Conservation (phyloP, 1,284 basidiomycete species). For the Ustanciosporium gigantosporum region DNA sequence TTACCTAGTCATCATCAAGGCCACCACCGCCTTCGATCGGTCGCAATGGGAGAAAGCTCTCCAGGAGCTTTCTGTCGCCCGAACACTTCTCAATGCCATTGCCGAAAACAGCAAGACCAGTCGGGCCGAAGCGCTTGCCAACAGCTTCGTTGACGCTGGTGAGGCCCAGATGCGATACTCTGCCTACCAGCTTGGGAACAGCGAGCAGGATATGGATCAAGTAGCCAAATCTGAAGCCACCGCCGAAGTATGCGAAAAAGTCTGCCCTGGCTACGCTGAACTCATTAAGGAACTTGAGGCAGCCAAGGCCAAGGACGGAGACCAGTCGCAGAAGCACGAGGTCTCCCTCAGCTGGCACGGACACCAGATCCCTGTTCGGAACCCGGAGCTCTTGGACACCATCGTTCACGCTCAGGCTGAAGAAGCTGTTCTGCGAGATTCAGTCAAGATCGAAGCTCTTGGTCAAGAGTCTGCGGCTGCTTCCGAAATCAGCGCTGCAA, state of each 20-base stretch:
- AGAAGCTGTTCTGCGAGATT: conserved; percentile 63
- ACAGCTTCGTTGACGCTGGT: conserved; percentile 80
- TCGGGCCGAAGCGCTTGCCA: conserved; percentile 84
- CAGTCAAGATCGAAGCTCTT: conserved; percentile 51
- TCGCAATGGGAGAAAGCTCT: conserved; percentile 76
- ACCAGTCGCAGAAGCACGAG: conserved; percentile 62
- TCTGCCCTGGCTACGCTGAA: conserved; percentile 71
- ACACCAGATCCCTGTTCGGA: conserved; percentile 79
- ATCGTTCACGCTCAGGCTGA: conserved; percentile 81
- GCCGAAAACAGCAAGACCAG: conserved; percentile 74
- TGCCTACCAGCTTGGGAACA: conserved; percentile 75
- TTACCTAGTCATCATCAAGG: conserved; percentile 70
- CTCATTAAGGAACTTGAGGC: conserved; percentile 66
- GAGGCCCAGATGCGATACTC: conserved; percentile 89
- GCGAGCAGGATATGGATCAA: conserved; percentile 78
- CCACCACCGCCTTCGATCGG: conserved; percentile 63
- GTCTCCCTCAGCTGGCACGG: conserved; percentile 77
- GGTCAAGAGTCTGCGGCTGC: conserved; percentile 7
- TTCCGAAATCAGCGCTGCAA: conserved; percentile 7
- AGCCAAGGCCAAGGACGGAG: conserved; percentile 54
- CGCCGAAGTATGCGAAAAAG: conserved; percentile 66
- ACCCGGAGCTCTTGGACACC: conserved; percentile 87
- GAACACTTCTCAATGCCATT: conserved; percentile 74
- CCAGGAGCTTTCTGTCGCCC: conserved; percentile 76
- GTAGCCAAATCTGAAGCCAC: conserved; percentile 71